A percentile compares a stretch with the other conserved stretches of the same genome.
Conservation (phyloP, 768 basidiomycete genomes). For the Chalciporus chontae region DNA sequence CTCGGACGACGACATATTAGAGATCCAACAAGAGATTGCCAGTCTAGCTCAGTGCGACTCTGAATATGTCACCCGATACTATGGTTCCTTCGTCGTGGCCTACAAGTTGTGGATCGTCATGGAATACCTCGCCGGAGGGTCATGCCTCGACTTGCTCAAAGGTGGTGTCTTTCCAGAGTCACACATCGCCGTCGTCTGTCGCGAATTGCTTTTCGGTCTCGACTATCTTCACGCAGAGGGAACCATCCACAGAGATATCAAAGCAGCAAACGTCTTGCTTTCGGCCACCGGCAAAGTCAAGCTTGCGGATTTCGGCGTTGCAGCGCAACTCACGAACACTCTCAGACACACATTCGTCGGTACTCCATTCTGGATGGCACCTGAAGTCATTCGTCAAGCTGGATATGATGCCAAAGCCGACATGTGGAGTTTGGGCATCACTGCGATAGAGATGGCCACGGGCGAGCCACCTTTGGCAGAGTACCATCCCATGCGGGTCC, state of each 20-base stretch:
- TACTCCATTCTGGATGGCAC: conserved; percentile 98
- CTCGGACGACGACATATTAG: conserved; percentile 96
- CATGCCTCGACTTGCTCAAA: conserved; percentile 94
- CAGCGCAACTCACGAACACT: conserved; percentile 92
- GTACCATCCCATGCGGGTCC: conserved; percentile 97
- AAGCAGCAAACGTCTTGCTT: conserved; percentile 93
- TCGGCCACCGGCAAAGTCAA: conserved; percentile 92
- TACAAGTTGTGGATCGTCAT: conserved; percentile 99
- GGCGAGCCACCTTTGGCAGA: conserved; percentile 96
- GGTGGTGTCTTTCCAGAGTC: conserved; percentile 86
- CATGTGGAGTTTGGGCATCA: conserved; percentile 98
- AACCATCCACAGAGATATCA: conserved; percentile 98
- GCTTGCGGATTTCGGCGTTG: conserved; percentile 97
- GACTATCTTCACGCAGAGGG: conserved; percentile 95
- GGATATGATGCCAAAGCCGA: conserved; percentile 96
- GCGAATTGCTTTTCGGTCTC: conserved; percentile 88
- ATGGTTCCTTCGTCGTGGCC: conserved; percentile 92
- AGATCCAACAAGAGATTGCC: conserved; percentile 98
- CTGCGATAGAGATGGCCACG: conserved; percentile 96
- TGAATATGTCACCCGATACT: conserved; percentile 94
- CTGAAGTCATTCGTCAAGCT: conserved; percentile 95
- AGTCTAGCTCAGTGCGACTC: conserved; percentile 95
- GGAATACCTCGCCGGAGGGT: conserved; percentile 99
- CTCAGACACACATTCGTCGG: conserved; percentile 97
- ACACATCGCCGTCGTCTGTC: conserved; percentile 93